Conservation (phyloP, 257 asterid genomes). For the Fraxinus pennsylvanica region DNA sequence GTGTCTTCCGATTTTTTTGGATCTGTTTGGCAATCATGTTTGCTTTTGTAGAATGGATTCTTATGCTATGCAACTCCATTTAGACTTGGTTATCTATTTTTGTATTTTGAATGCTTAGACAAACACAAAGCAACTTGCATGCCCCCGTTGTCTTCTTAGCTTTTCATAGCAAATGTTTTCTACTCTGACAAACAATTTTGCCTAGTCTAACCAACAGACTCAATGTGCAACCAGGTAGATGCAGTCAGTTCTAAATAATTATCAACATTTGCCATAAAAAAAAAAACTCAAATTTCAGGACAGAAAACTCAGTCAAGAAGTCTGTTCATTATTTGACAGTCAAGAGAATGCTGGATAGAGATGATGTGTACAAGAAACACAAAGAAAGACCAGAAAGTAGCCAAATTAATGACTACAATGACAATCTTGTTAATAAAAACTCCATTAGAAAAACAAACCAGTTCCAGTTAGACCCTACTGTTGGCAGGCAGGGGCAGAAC, state of each 20-base stretch:
- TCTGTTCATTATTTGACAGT: neutral
- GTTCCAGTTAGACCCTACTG: slow-evolving; percentile 67
- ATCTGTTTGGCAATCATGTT: neutral
- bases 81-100: too few species aligned
- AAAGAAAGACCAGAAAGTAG: neutral
- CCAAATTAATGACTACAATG: slow-evolving; percentile 23
- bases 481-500: slow-evolving; percentile 90
- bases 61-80: too few species aligned
- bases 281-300: neutral
- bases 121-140: too few species aligned
- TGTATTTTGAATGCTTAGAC: too few species aligned
- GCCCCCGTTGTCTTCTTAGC: neutral
- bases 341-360: neutral
- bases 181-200: neutral
- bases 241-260: neutral
- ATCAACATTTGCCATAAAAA: neutral
- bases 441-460: neutral
- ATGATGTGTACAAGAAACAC: neutral
- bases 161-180: neutral
- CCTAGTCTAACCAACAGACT: neutral
- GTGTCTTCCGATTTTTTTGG: too few species aligned
- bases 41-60: too few species aligned
- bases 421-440: neutral
- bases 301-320: too few species aligned
- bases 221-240: neutral